Conservation (phyloP, 371 early-diverging fungal species). For the Syncephalis plumigaleata region DNA sequence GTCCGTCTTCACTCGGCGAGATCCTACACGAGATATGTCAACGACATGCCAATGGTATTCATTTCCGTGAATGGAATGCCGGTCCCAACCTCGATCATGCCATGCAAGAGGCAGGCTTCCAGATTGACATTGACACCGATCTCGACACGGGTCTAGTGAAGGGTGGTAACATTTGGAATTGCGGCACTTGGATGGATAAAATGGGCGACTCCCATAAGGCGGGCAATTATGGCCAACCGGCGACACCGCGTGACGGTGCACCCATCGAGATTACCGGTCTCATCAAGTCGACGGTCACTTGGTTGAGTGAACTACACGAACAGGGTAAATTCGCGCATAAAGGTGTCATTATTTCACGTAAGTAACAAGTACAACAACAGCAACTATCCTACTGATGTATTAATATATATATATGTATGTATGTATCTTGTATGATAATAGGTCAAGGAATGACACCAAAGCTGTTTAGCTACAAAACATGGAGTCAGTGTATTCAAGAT, state of each 20-base stretch:
- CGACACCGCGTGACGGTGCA: conserved; percentile 89
- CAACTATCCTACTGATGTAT: too few species aligned
- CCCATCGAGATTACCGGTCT: conserved; percentile 84
- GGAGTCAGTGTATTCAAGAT: conserved; percentile 59
- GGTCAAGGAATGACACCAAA: conserved; percentile 4
- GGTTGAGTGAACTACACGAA: conserved; percentile 40
- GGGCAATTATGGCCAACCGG: conserved; percentile 75
- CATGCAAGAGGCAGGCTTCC: conserved; percentile 83
- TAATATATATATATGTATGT: too few species aligned
- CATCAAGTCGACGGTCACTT: conserved; percentile 63
- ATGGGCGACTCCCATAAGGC: conserved; percentile 93
- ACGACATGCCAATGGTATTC: conserved; percentile 81
- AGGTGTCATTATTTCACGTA: conserved; percentile 18
- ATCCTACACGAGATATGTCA: conserved; percentile 83
- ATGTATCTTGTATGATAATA: too few species aligned
- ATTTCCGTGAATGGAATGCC: conserved; percentile 91
- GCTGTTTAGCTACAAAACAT: conserved; percentile 33
- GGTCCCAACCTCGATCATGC: conserved; percentile 73
- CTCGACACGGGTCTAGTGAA: conserved; percentile 59
- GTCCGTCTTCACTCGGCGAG: conserved; percentile 50
- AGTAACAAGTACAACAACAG: too few species aligned
- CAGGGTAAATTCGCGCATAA: conserved; percentile 21
- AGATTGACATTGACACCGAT: conserved; percentile 51
- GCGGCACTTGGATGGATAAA: conserved; percentile 99
- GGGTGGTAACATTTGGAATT: conserved; percentile 87